Evolutionary conservation across 257 asterid genomes (phyloP).

Genomic region (Solanum chilense): DNA sequence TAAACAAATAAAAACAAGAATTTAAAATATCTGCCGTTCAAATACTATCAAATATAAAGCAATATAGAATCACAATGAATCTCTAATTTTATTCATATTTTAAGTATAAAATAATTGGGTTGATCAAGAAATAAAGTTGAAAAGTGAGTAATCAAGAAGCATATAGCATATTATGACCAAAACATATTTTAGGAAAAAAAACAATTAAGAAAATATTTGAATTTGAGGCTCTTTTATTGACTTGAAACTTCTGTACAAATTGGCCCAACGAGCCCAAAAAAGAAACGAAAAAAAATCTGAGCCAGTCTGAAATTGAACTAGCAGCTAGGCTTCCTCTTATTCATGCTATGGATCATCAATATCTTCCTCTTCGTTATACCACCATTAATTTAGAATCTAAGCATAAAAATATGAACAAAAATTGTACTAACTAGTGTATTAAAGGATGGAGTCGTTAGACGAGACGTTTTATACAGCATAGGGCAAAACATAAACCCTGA

Average conservation of each 20-base stretch:
- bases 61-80: not conserved
- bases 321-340: too few species aligned
- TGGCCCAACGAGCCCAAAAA: too few species aligned
- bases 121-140: not conserved
- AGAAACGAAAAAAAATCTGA: too few species aligned
- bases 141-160: not conserved
- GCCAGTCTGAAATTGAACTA: too few species aligned
- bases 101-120: not conserved
- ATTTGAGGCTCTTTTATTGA: too few species aligned
- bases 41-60: not conserved
- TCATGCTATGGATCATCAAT: too few species aligned
- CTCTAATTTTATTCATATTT: not conserved
- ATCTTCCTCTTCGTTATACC: too few species aligned
- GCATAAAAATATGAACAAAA: not conserved
- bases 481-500: not conserved
- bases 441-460: not conserved
- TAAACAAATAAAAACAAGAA: not conserved
- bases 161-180: not conserved
- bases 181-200: not conserved
- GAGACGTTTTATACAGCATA: not conserved
- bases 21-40: too few species aligned
- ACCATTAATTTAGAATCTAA: not conserved
- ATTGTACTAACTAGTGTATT: not conserved
- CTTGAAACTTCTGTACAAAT: too few species aligned
- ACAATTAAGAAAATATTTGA: not conserved